These are phyloP conservation scores for Kuraishia cidri DNA, from an alignment of 805 yeast species.

Conservation along the genomic window DNA sequence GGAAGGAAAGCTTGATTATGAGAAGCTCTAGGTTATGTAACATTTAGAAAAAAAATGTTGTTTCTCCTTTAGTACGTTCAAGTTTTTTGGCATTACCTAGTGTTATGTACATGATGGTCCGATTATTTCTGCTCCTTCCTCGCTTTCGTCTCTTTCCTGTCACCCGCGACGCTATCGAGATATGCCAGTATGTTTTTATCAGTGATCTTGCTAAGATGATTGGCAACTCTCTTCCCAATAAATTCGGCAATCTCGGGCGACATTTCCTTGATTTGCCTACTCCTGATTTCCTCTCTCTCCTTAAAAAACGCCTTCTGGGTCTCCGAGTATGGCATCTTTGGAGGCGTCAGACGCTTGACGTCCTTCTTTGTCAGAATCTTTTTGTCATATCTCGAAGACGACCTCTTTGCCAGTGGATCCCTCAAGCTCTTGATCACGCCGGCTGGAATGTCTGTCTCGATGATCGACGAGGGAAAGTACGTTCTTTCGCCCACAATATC, in stretches of 20 bases:
- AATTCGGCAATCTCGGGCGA: slow-evolving; percentile 33
- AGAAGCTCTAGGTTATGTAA: slow-evolving; percentile 52
- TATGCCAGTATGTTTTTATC: slow-evolving; percentile 21
- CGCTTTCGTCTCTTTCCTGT: neutral
- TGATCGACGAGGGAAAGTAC: slow-evolving; percentile 59
- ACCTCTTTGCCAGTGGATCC: slow-evolving; percentile 59
- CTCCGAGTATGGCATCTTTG: slow-evolving; percentile 68
- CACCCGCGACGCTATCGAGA: slow-evolving; percentile 8
- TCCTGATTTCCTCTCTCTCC: slow-evolving; percentile 39
- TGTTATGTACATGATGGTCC: no score
- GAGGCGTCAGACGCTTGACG: slow-evolving; percentile 53
- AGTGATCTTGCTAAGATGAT: slow-evolving; percentile 20
- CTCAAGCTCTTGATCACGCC: slow-evolving; percentile 62
- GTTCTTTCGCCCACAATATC: slow-evolving; percentile 62
- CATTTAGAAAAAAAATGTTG: neutral
- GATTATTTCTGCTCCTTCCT: no score
- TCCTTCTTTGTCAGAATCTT: slow-evolving; percentile 47
- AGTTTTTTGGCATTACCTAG: no score
- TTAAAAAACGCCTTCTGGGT: slow-evolving; percentile 52
- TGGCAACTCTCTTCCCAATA: slow-evolving; percentile 31
- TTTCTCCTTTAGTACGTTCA: neutral
- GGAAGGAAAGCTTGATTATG: slow-evolving; percentile 93
- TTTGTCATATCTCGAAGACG: slow-evolving; percentile 29
- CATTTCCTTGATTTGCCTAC: slow-evolving; percentile 26
- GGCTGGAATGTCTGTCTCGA: slow-evolving; percentile 59